Evolutionary conservation across 768 basidiomycete genomes (phyloP).

Genomic region (Amyloporia xantha): DNA sequence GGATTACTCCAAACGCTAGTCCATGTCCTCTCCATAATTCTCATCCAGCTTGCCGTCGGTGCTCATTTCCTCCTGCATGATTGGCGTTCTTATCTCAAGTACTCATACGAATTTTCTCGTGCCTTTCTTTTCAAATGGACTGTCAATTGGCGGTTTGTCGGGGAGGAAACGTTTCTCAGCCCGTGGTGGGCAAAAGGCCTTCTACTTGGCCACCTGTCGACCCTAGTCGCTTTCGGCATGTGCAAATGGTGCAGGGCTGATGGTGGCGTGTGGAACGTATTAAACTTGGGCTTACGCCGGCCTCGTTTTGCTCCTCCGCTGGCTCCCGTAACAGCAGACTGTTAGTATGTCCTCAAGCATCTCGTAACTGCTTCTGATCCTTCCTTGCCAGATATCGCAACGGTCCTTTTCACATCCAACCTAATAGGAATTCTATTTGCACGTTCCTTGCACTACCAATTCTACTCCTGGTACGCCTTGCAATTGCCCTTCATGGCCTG

Average conservation of each 20-base stretch:
- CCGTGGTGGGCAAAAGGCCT: slow-evolving; percentile 52
- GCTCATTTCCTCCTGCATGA: slow-evolving; percentile 61
- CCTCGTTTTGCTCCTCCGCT: slow-evolving; percentile 46
- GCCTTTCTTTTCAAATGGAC: slow-evolving; percentile 95
- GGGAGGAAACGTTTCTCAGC: slow-evolving; percentile 71
- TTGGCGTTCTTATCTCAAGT: slow-evolving; percentile 56
- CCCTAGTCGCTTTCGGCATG: slow-evolving; percentile 59
- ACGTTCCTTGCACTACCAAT: slow-evolving; percentile 95
- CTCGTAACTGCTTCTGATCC: slow-evolving; percentile 12
- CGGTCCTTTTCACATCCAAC: slow-evolving; percentile 85
- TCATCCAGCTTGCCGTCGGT: slow-evolving; percentile 57
- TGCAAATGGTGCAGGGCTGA: slow-evolving; percentile 71
- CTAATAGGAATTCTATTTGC: slow-evolving; percentile 89
- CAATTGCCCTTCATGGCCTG: slow-evolving; percentile 81
- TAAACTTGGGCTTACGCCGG: slow-evolving; percentile 45
- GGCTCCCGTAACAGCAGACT: slow-evolving; percentile 48
- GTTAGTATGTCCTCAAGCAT: slow-evolving; percentile 36
- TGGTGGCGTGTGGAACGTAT: slow-evolving; percentile 54
- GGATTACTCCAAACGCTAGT: slow-evolving; percentile 50
- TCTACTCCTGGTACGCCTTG: slow-evolving; percentile 96
- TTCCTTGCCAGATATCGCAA: slow-evolving; percentile 33
- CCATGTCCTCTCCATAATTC: slow-evolving; percentile 39
- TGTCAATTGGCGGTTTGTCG: slow-evolving; percentile 92
- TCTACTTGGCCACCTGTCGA: slow-evolving; percentile 55
- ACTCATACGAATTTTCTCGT: slow-evolving; percentile 83